A percentile compares a stretch with the other conserved stretches of the same genome.
These are phyloP conservation scores for Pelagophyceae sp. DNA, from an alignment of 352 stramenopile species.

Conservation along the genomic window DNA sequence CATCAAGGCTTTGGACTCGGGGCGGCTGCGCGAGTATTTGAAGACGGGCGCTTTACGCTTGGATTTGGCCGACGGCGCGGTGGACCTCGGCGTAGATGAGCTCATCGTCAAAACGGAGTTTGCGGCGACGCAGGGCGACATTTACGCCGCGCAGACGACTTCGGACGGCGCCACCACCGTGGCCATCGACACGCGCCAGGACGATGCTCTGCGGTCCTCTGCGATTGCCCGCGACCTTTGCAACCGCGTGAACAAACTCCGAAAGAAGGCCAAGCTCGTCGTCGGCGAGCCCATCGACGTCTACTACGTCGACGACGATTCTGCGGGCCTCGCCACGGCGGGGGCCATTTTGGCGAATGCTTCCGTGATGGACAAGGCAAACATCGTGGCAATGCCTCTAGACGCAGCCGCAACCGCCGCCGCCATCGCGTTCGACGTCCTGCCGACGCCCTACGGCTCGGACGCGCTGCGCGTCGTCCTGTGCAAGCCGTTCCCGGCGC, in stretches of 20 bases:
- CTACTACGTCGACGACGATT: neutral
- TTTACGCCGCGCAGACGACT: slow-evolving; percentile 67
- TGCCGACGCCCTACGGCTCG: neutral
- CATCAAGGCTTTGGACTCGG: slow-evolving; percentile 44
- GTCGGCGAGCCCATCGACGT: neutral
- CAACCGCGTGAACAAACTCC: slow-evolving; percentile 46
- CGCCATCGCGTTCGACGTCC: neutral
- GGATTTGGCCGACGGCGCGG: slow-evolving; percentile 4
- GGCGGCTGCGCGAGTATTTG: slow-evolving; percentile 31
- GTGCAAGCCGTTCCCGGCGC: neutral
- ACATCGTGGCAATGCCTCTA: neutral
- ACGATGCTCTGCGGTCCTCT: slow-evolving; percentile 85
- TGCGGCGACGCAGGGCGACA: slow-evolving; percentile 77
- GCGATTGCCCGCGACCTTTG: slow-evolving; percentile 89
- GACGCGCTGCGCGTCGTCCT: neutral
- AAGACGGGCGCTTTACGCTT: slow-evolving; percentile 46
- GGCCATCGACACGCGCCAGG: slow-evolving; percentile 84
- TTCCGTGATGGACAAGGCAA: neutral
- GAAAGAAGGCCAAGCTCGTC: slow-evolving; percentile 7
- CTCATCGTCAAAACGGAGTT: slow-evolving; percentile 86
- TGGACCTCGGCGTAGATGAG: slow-evolving; percentile 49
- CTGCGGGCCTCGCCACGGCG: neutral
- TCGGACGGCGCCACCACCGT: slow-evolving; percentile 80
- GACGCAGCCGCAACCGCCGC: neutral
- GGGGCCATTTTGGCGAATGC: neutral